Evolutionary conservation across 352 stramenopile genomes (phyloP).

Genomic region (Globisporangium abappressorium): DNA sequence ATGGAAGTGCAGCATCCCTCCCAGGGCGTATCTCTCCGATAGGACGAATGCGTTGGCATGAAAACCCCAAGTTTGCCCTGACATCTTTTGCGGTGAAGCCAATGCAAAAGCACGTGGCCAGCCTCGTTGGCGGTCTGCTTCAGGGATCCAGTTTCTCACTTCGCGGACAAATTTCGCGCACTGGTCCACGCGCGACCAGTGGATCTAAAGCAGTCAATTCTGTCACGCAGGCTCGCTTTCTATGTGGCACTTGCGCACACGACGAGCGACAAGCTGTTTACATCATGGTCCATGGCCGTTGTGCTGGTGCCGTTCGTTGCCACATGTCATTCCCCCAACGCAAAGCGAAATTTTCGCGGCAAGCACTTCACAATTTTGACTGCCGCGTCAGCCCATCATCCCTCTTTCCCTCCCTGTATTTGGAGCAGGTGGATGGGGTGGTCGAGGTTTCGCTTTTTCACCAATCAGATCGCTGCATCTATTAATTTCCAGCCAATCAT

Average conservation of each 20-base stretch:
- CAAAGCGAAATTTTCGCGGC: slow-evolving; percentile 1
- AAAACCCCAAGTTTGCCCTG: not conserved
- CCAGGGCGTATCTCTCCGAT: not conserved
- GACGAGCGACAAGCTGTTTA: not conserved
- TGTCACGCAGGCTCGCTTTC: not conserved
- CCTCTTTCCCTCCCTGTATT: too few relatives aligned
- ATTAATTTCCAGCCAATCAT: slow-evolving; percentile 7
- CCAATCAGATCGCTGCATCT: not conserved
- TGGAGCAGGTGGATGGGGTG: too few relatives aligned
- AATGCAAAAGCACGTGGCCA: not conserved
- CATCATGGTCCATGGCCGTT: not conserved
- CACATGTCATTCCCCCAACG: not conserved
- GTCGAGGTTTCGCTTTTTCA: not conserved
- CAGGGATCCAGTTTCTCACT: slow-evolving; percentile 5
- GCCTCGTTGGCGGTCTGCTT: too few relatives aligned
- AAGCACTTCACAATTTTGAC: not conserved
- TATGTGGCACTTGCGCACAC: not conserved
- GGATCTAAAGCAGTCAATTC: not conserved
- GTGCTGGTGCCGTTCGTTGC: slow-evolving; percentile 1
- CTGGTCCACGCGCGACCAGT: not conserved
- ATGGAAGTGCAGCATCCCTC: not conserved
- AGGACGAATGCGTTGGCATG: not conserved
- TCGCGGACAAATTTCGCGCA: slow-evolving; percentile 8
- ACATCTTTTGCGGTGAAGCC: not conserved
- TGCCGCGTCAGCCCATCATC: not conserved